Base-by-base conservation (phyloP, 108 stramenopile species). In the Cylindrotheca closterium region DNA sequence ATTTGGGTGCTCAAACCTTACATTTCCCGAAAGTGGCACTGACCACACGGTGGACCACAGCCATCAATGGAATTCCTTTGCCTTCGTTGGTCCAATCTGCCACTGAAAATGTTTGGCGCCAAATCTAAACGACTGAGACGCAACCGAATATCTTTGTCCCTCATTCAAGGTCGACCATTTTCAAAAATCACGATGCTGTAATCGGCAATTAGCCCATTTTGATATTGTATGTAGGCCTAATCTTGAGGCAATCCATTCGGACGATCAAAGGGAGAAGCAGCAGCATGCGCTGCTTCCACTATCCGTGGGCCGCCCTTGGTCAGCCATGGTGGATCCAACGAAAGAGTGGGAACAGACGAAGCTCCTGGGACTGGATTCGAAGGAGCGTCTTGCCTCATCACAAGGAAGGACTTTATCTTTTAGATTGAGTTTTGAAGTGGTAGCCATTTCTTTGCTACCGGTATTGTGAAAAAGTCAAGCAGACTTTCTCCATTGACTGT, bases 161-260 rank as follows among this genome's bases (percentile, higher is more conserved):
- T 67, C 42, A 74, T 28, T 15, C 31, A 45, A 30, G 12, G 26
- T 4, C 66, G 74, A 58, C 73, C 78, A 47, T 73, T 71, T 57
- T 82, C 81, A 47, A 82, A 51, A n/a, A 77, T 77, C 15, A 82
- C 67, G 67, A 78, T 78, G 57, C 77, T 59, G 51, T 82, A 70
- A 32, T 61, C 58, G 3, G 72, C 66, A 5, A 55, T 12, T 22
- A 63, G 27, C 3, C 58, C 51, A 52, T 65, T 59, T 19, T 55
- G n/a, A n/a, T n/a, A n/a, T n/a, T n/a, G n/a, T n/a, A n/a, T 47
- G 46, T 58, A 26, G 30, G 37, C 55, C 0, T 49, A 50, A 15
- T 5, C 24, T 10, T 58, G 37, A 25, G 60, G 37, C 81, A 77
- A 82, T 27, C 81, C 81, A 25, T 59, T 71, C 27, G 81, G 81